These are phyloP conservation scores for Davidsoniella eucalypti DNA, from an alignment of 2,329 filamentous ascomycete genomes.

Conservation along the genomic window DNA sequence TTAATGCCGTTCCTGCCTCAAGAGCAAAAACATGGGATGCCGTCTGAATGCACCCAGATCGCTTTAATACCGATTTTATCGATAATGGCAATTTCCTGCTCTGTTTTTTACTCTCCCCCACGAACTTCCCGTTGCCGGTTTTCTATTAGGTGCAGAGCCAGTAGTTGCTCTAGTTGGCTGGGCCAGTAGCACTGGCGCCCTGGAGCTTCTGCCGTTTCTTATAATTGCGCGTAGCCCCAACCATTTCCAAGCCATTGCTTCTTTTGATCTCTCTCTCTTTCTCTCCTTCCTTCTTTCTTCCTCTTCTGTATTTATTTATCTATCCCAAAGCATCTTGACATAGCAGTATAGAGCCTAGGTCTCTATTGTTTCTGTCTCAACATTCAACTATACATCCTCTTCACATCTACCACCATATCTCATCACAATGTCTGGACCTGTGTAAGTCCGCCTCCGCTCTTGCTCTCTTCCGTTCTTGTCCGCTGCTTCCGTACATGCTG, in stretches of 20 bases:
- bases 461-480: not conserved
- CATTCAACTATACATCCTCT: not conserved
- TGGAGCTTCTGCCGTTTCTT: constrained; percentile 3
- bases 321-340: constrained; percentile 5
- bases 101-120: not conserved
- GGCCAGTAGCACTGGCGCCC: too few species aligned
- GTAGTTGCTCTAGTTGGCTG: too few species aligned
- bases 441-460: constrained; percentile 35
- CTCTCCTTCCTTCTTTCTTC: constrained; percentile 4
- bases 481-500: not conserved
- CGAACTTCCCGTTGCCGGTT: too few species aligned
- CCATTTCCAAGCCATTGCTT: constrained; percentile 2
- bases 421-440: constrained; percentile 46
- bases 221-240: constrained; percentile 10
- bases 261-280: constrained; percentile 1
- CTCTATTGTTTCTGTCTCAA: constrained; percentile 7
- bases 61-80: not conserved
- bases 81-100: not conserved
- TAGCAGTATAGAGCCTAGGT: constrained; percentile 11
- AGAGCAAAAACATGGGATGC: not conserved
- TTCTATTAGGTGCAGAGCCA: too few species aligned
- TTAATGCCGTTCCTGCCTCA: constrained; percentile 9
- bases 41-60: not conserved
- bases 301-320: not conserved
- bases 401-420: constrained; percentile 2